phyloP scores from a whole-genome alignment of 257 asterid genomes.

The Solanum appendiculatum region DNA sequence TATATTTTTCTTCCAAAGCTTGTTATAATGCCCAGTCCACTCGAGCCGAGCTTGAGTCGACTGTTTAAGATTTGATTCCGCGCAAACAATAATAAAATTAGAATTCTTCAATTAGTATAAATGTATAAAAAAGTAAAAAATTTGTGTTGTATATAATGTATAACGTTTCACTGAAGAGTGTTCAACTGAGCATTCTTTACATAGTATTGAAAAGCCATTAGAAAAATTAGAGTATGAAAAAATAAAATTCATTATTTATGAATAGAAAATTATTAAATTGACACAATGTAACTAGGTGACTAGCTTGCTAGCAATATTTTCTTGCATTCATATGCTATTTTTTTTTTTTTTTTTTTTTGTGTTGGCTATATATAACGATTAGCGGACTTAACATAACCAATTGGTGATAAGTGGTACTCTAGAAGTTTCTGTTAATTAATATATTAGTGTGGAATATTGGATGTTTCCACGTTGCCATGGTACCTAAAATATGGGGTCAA shows the following conservation, averaged over 20 bases:
- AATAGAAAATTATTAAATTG: neutral
- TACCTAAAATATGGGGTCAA: neutral
- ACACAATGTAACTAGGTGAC: neutral
- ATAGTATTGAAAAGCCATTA: too few relatives aligned
- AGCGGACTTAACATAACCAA: neutral
- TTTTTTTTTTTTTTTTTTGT: neutral
- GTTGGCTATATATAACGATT: neutral
- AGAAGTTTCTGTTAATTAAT: neutral
- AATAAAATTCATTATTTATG: neutral
- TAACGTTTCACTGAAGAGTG: too few relatives aligned
- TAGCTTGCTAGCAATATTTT: neutral
- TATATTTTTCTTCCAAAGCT: neutral
- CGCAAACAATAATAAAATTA: too few relatives aligned
- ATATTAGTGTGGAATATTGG: neutral
- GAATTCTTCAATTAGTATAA: too few relatives aligned
- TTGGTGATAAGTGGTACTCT: neutral
- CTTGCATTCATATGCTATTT: neutral
- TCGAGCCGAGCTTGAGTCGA: neutral
- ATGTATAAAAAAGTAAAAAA: too few relatives aligned
- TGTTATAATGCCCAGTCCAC: neutral
- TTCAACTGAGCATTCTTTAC: too few relatives aligned
- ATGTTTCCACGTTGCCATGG: neutral
- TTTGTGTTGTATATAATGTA: too few relatives aligned
- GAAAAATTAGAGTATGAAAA: too few relatives aligned
- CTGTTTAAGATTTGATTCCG: too few relatives aligned